Evolutionary conservation across 2,329 filamentous ascomycete genomes (phyloP), one percentile per base, ranked within the genome.

Genomic region (Alternaria hordeiaustralica): DNA sequence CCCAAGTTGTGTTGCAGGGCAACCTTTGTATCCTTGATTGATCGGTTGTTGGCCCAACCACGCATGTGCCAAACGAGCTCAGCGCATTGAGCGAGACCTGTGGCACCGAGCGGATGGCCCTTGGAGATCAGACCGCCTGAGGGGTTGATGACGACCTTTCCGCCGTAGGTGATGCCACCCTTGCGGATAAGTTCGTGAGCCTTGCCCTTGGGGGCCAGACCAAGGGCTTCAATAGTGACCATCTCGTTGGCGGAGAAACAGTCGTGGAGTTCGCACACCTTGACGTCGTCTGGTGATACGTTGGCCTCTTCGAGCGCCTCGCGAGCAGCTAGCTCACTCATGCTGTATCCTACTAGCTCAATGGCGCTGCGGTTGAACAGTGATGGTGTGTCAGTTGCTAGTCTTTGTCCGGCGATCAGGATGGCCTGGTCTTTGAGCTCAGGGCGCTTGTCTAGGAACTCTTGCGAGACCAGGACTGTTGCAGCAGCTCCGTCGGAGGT

Each of bases 161-260:
- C 87, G 58, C 94, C 94, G 79, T 97, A 97, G 2, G 95, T 98
- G 77, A 98, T 97, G 74, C 94, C 94, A 26, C 94, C 94, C 10
- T 82, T 82, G 45, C 94, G 89, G 23, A 98, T 93, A 81, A 97
- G 89, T 81, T 97, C 93, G 79, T 97, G 94, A 0, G 95, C 96
- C 80, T 93, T 95, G 15, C 95, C 95, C 13, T 87, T 88, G 62
- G 89, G 89, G 44, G 86, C 78, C 11, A 98, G 86, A 2, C 93
- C 94, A 1, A 98, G 86, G 0, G 93, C 93, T 78, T 98, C 95
- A 55, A 98, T 89, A 2, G 89, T 90, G 55, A 96, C 87, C 91
- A 98, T 92, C 84, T 98, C 93, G 79, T 98, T 98, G 25, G 95
- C 90, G 18, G 90, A 94, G 87, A 98, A 98, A 84, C 96, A 98